Conservation (phyloP, 2,329 filamentous ascomycete species). For the Xylaria hypoxylon region DNA sequence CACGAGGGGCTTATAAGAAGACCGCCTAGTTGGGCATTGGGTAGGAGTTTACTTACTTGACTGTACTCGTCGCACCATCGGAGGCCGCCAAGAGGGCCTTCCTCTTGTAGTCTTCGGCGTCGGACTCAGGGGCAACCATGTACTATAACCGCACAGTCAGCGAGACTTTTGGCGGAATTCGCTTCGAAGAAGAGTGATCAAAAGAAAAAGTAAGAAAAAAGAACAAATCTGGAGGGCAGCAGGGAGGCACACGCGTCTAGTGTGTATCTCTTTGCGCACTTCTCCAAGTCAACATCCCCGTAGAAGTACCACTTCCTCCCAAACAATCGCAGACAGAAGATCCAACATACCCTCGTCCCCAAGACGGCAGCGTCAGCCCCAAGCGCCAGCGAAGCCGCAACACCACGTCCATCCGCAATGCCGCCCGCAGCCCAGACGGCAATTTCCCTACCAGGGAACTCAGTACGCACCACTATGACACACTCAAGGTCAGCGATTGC, state of each 20-base stretch:
- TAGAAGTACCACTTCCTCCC: not conserved
- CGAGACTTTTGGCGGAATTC: not conserved
- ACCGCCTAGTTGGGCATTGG: not conserved
- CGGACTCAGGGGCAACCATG: slow-evolving; percentile 52
- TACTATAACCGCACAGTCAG: slow-evolving; percentile 46
- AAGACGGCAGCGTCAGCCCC: slow-evolving; percentile 52
- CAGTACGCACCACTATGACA: slow-evolving; percentile 43
- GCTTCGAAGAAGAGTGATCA: not conserved
- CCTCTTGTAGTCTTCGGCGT: slow-evolving; percentile 50
- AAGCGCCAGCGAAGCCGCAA: slow-evolving; percentile 59
- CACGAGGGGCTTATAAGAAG: not conserved
- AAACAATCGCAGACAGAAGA: not conserved
- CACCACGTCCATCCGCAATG: slow-evolving; percentile 60
- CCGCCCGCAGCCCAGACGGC: slow-evolving; percentile 62
- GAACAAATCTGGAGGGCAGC: not conserved
- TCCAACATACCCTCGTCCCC: slow-evolving; percentile 47
- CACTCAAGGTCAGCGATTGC: not conserved
- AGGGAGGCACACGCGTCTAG: not conserved
- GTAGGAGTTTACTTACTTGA: slow-evolving; percentile 48
- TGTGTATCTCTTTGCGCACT: not conserved
- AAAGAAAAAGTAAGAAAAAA: not conserved
- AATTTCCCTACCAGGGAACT: slow-evolving; percentile 44
- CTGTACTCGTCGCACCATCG: slow-evolving; percentile 52
- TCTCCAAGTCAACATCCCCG: not conserved
- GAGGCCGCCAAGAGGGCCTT: slow-evolving; percentile 49